Percentiles rank a stretch among this genome's conserved stretches.
These are phyloP conservation scores for Cladobotryum mycophilum DNA, from an alignment of 2,329 filamentous ascomycete species.

Conservation along the genomic window DNA sequence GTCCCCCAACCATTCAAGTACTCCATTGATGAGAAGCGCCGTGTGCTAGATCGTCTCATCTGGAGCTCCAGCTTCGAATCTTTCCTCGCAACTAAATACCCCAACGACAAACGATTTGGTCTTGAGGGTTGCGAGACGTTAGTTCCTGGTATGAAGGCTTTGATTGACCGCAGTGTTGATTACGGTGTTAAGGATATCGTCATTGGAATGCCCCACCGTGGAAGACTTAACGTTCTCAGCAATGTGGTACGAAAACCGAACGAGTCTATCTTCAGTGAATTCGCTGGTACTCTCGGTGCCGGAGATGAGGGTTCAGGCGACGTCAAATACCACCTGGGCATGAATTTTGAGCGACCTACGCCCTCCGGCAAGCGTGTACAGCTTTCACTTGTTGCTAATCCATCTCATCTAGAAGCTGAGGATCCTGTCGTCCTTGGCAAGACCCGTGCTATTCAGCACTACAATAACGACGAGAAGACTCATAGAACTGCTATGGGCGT, in stretches of 20 bases:
- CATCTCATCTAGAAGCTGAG: constrained; percentile 95
- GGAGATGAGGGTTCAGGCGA: constrained; percentile 96
- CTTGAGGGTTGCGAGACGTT: constrained; percentile 95
- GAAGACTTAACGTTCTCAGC: constrained; percentile 92
- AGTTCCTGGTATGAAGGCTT: constrained; percentile 97
- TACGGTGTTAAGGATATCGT: constrained; percentile 99
- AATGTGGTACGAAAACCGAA: constrained; percentile 99
- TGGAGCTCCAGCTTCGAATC: constrained; percentile 97
- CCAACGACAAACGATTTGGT: constrained; percentile 99
- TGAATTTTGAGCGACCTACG: constrained; percentile 99
- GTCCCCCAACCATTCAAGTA: constrained; percentile 94
- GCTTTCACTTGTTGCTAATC: constrained; percentile 95
- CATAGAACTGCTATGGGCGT: constrained; percentile 92
- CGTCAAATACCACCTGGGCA: constrained; percentile 98
- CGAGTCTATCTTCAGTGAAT: constrained; percentile 99
- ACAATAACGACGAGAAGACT: constrained; percentile 91
- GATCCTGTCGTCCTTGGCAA: constrained; percentile 97
- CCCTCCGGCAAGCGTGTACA: constrained; percentile 99
- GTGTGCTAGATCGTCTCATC: constrained; percentile 93
- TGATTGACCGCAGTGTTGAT: constrained; percentile 97
- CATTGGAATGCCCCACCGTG: constrained; percentile 98
- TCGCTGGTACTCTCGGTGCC: constrained; percentile 78
- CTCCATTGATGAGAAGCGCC: constrained; percentile 95
- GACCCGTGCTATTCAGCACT: constrained; percentile 96
- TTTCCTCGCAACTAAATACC: constrained; percentile 95